Evolutionary conservation across 83 land plant genomes (phyloP).

Genomic region (Picea mariana): DNA sequence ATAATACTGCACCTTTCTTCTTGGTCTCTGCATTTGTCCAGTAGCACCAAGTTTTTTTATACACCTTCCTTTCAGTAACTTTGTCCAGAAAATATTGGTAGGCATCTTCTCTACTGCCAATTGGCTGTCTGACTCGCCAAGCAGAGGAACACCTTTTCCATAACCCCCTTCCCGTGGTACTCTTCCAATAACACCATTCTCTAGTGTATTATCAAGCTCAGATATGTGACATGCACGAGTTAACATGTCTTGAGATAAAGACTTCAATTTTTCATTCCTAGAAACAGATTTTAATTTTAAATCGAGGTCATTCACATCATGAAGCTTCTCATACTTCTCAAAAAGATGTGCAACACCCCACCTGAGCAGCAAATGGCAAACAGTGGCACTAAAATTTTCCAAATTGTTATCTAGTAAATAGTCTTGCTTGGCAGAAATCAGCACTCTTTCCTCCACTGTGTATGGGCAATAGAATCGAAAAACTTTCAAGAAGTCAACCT

Average conservation of each 20-base stretch:
- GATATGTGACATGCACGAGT: constrained; percentile 9
- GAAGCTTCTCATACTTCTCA: constrained; percentile 33
- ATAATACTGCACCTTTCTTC: constrained; percentile 55
- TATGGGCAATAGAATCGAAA: constrained; percentile 57
- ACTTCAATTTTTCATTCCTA: constrained; percentile 19
- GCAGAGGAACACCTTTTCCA: constrained; percentile 20
- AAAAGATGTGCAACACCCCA: constrained; percentile 67
- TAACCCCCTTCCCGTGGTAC: constrained; percentile 33
- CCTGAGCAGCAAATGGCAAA: constrained; percentile 50
- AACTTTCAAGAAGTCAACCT: constrained; percentile 40
- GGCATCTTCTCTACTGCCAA: constrained; percentile 21
- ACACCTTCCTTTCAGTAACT: constrained; percentile 47
- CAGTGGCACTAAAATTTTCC: constrained; percentile 28
- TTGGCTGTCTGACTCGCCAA: constrained; percentile 37
- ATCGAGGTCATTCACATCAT: not conserved
- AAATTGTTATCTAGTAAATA: constrained; percentile 35
- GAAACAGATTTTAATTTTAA: not conserved
- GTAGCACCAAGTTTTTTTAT: constrained; percentile 38
- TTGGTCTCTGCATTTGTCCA: constrained; percentile 34
- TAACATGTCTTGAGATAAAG: constrained; percentile 29
- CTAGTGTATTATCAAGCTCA: not conserved
- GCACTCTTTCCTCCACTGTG: constrained; percentile 67
- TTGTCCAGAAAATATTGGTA: constrained; percentile 54
- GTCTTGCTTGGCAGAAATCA: constrained; percentile 48
- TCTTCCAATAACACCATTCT: constrained; percentile 27